Evolutionary conservation across 2,329 filamentous ascomycete species (phyloP).

Genomic region (Leptosphaerulina australis): DNA sequence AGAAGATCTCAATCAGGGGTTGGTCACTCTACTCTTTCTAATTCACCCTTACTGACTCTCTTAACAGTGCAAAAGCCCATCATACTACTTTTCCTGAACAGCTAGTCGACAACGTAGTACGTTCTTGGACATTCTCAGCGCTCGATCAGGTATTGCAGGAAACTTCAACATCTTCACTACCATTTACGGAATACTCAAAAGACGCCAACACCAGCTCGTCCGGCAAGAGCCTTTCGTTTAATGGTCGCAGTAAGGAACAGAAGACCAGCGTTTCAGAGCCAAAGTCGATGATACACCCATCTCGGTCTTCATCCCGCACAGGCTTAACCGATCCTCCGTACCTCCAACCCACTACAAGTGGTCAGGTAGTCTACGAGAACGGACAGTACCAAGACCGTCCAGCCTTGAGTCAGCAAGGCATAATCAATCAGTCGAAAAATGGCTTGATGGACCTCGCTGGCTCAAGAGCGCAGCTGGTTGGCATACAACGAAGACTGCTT

Average conservation of each 20-base stretch:
- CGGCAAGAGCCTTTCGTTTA: conserved; percentile 59
- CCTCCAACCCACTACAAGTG: conserved; percentile 32
- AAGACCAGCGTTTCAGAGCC: conserved; percentile 69
- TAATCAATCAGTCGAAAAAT: conserved; percentile 44
- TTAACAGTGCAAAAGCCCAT: conserved; percentile 40
- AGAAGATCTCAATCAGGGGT: conserved; percentile 72
- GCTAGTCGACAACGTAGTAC: conserved; percentile 74
- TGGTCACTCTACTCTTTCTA: conserved; percentile 35
- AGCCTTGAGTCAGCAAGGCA: conserved; percentile 29
- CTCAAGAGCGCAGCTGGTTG: conserved; percentile 78
- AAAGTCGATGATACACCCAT: conserved; percentile 73
- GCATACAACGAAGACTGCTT: conserved; percentile 79
- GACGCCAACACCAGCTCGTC: conserved; percentile 38
- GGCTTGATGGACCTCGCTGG: conserved; percentile 84
- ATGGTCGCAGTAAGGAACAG: conserved; percentile 58
- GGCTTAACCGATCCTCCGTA: conserved; percentile 43
- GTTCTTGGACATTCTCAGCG: conserved; percentile 78
- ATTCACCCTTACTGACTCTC: conserved; percentile 23
- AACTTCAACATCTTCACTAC: conserved; percentile 71
- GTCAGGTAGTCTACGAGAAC: conserved; percentile 49
- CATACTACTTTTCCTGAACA: conserved; percentile 49
- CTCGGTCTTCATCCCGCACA: conserved; percentile 63
- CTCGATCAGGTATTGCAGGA: conserved; percentile 78
- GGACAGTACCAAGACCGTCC: conserved; percentile 45
- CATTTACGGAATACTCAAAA: conserved; percentile 58